Conservation (phyloP, 140 eudicot genomes). For the Cichorium intybus region DNA sequence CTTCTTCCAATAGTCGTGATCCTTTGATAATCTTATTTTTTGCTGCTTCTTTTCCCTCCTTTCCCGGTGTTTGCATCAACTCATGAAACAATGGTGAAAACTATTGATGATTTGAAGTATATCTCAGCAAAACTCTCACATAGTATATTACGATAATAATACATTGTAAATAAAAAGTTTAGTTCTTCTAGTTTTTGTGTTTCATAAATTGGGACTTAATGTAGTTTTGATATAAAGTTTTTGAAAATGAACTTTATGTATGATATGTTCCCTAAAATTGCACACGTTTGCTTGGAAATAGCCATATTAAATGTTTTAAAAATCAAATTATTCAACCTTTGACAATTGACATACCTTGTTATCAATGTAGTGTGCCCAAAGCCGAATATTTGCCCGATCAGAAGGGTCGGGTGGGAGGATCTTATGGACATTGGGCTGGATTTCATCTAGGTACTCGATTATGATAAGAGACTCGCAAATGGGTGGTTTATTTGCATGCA, state of each 20-base stretch:
- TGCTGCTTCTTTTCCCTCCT: constrained; percentile 29
- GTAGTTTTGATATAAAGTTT: no score
- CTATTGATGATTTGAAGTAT: constrained; percentile 15
- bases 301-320: no score
- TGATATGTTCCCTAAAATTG: no score
- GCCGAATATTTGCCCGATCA: constrained; percentile 41
- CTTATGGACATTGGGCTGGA: constrained; percentile 16
- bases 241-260: no score
- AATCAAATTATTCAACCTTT: neutral
- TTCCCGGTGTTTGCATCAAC: constrained; percentile 10
- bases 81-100: constrained; percentile 25
- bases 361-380: constrained; percentile 7
- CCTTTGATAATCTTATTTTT: constrained; percentile 17
- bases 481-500: constrained; percentile 40
- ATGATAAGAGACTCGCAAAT: constrained; percentile 48
- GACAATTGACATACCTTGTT: constrained; percentile 1
- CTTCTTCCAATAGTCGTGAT: constrained; percentile 35
- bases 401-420: constrained; percentile 42
- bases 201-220: no score
- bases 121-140: no score
- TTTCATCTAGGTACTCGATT: constrained; percentile 37
- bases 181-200: no score
- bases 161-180: no score
- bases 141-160: no score
- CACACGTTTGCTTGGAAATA: no score